Evolutionary conservation across 305 asterid genomes (phyloP), one percentile per base, ranked within the genome.

Genomic region (Solanum chacoense): DNA sequence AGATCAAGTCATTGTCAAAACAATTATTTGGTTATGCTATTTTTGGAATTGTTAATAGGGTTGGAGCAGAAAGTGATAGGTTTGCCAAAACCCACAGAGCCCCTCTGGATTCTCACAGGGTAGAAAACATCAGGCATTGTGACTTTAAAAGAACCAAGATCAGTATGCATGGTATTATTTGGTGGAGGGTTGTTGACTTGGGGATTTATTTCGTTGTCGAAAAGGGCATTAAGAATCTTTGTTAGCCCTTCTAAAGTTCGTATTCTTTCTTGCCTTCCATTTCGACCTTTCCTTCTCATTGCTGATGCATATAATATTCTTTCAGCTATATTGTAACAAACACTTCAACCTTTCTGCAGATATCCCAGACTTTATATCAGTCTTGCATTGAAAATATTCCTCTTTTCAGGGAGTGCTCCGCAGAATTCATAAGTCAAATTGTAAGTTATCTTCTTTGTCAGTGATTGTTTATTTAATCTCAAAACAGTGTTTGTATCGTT

Each of bases 341-440:
- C 28, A 29, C 42, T 69, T 75, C 86, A 28, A 87, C 73, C 22
- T 80, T 79, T 81, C n/a, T 18, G 87, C 90, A 88, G 90, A 81
- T 88, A 59, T 88, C 84, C 86, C 81, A 88, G 85, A 77, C 87
- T 5, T 83, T 88, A 28, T 88, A 88, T 40, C 79, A 80, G 83
- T 79, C 87, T 20, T 88, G 76, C 87, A 81, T 88, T 80, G 90
- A 88, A 29, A 80, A 88, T 80, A 40, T 88, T 78, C 90, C 90
- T 88, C 87, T 81, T 55, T 80, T 88, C 83, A 88, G 59, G 83
- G 87, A 29, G 35, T 88, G 90, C 83, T 88, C 90, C 38, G 24
- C 81, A 67, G 90, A 88, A 69, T 81, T 88, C 65, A 88, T 88
- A 7, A 83, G 83, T 67, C 90, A 88, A 83, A 84, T 84, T 59